These are phyloP conservation scores for Yarrowia deformans DNA, from an alignment of 805 yeast genomes.

Conservation along the genomic window DNA sequence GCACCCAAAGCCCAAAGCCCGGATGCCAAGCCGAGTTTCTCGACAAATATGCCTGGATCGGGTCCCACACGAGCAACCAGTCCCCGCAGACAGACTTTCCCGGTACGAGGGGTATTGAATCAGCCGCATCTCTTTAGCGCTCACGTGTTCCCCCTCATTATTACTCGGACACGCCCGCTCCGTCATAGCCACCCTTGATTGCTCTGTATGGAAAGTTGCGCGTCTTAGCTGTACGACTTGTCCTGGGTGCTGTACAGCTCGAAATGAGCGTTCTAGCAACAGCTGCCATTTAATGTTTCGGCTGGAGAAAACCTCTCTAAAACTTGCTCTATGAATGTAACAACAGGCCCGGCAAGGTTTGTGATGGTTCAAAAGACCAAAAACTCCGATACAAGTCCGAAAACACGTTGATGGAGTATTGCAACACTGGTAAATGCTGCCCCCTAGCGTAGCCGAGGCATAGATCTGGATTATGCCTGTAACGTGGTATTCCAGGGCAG, in stretches of 20 bases:
- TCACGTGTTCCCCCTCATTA: background rate
- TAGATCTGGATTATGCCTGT: background rate
- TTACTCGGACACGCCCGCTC: background rate
- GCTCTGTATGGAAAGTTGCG: slow-evolving; percentile 18
- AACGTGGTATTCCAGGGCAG: too few relatives aligned
- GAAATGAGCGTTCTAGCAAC: background rate
- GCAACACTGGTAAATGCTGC: background rate
- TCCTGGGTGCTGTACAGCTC: background rate
- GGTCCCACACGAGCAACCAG: slow-evolving; percentile 12
- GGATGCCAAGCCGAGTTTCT: slow-evolving; percentile 3
- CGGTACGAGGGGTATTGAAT: background rate
- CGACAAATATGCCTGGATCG: slow-evolving; percentile 17
- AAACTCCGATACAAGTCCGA: slow-evolving; percentile 27
- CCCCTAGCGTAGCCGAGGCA: slow-evolving; percentile 3
- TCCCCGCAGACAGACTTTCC: background rate
- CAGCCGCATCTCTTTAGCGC: slow-evolving; percentile 1
- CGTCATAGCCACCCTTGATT: background rate
- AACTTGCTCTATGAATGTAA: slow-evolving; percentile 3
- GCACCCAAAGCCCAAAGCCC: slow-evolving; percentile 14
- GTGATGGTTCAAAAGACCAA: background rate
- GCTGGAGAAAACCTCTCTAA: background rate
- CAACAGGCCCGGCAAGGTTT: background rate
- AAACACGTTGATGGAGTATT: background rate
- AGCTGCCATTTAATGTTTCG: background rate
- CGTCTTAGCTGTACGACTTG: background rate